These are phyloP conservation scores for Leccinum arenicola DNA, from an alignment of 768 basidiomycete genomes.

Conservation along the genomic window DNA sequence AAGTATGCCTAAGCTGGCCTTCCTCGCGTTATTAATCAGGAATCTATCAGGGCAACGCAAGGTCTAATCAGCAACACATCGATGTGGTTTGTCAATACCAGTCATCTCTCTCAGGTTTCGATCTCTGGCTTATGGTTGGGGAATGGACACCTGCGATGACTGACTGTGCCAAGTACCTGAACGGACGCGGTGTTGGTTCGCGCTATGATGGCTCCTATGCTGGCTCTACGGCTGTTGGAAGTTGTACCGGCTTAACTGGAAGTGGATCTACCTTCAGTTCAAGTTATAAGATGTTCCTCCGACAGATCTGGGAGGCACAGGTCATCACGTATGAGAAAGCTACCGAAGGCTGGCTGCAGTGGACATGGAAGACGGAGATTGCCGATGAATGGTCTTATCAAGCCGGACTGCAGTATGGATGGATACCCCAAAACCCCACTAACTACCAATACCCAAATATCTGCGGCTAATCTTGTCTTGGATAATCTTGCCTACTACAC, in stretches of 20 bases:
- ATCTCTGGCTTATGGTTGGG: slow-evolving; percentile 81
- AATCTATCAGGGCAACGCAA: slow-evolving; percentile 31
- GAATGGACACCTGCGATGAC: slow-evolving; percentile 83
- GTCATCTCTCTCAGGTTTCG: slow-evolving; percentile 46
- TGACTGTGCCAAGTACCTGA: slow-evolving; percentile 63
- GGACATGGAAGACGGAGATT: slow-evolving; percentile 82
- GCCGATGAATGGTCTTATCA: slow-evolving; percentile 92
- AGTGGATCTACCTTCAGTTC: slow-evolving; percentile 70
- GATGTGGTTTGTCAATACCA: slow-evolving; percentile 50
- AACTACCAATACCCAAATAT: slow-evolving; percentile 55
- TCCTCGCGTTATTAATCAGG: background rate
- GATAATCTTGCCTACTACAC: background rate
- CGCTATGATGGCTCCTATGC: slow-evolving; percentile 61
- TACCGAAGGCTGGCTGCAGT: slow-evolving; percentile 69
- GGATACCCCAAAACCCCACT: slow-evolving; percentile 71
- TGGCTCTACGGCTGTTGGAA: slow-evolving; percentile 68
- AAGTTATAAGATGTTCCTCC: slow-evolving; percentile 77
- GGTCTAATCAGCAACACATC: slow-evolving; percentile 54
- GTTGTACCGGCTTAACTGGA: slow-evolving; percentile 73
- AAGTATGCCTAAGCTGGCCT: slow-evolving; percentile 20
- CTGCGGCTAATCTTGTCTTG: slow-evolving; percentile 40
- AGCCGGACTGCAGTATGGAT: slow-evolving; percentile 73
- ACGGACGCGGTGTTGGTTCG: slow-evolving; percentile 73
- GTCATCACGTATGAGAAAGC: slow-evolving; percentile 66
- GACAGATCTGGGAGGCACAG: slow-evolving; percentile 85